These are phyloP conservation scores for Coemansia sp. DNA, from an alignment of 192 early-diverging fungal genomes.

Conservation along the genomic window DNA sequence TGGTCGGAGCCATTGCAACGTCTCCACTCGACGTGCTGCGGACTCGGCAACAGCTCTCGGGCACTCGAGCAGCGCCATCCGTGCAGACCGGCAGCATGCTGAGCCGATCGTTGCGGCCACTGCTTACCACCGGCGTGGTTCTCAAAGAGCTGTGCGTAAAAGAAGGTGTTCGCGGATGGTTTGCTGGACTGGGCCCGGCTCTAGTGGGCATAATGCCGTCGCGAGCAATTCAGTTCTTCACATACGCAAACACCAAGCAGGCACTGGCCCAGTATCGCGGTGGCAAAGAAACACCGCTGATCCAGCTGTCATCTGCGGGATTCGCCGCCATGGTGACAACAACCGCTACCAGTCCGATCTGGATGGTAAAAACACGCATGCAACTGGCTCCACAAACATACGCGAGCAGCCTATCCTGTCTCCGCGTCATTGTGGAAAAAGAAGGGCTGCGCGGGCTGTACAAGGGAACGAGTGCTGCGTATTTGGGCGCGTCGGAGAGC, in stretches of 20 bases:
- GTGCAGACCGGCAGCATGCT: background rate
- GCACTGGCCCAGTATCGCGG: conserved; percentile 70
- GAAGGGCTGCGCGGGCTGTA: conserved; percentile 87
- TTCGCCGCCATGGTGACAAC: conserved; percentile 74
- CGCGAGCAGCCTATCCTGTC: conserved; percentile 77
- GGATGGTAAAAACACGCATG: conserved; percentile 96
- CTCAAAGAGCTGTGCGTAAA: conserved; percentile 60
- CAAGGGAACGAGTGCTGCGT: conserved; percentile 86
- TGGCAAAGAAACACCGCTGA: conserved; percentile 70
- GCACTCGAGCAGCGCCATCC: background rate
- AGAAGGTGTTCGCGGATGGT: conserved; percentile 83
- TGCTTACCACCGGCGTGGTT: conserved; percentile 19
- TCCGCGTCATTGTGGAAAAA: conserved; percentile 61
- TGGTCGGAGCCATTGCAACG: conserved; percentile 81
- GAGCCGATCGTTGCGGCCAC: conserved; percentile 20
- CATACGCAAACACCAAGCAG: conserved; percentile 88
- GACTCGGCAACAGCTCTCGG: conserved; percentile 81
- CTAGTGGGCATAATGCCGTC: conserved; percentile 93
- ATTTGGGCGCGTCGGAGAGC: conserved; percentile 82
- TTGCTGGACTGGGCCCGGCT: conserved; percentile 94
- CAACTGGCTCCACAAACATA: conserved; percentile 76
- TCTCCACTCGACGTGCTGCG: conserved; percentile 94
- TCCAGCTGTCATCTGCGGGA: conserved; percentile 78
- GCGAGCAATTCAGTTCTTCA: conserved; percentile 89
- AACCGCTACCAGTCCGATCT: conserved; percentile 90